Conservation (phyloP, 805 yeast species). For the Teunomyces funiuensis region DNA sequence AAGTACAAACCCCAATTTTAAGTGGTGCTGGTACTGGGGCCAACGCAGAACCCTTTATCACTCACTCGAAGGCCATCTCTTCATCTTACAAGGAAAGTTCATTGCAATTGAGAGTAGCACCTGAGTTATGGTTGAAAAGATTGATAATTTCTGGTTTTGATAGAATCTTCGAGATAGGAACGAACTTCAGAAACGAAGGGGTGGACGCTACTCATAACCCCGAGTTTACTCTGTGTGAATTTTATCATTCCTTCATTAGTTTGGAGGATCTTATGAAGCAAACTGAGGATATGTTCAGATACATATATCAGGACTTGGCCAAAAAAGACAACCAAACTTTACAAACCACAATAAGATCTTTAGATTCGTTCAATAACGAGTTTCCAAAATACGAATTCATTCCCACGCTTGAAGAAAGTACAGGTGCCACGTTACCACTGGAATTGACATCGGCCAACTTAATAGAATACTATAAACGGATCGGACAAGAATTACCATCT, state of each 20-base stretch:
- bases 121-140: conserved; percentile 90
- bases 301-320: conserved; percentile 34
- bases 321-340: conserved; percentile 4
- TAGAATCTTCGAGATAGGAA: conserved; percentile 82
- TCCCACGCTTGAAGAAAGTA: conserved; percentile 53
- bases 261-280: conserved; percentile 64
- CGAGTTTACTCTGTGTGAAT: conserved; percentile 88
- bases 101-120: conserved; percentile 81
- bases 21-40: conserved; percentile 83
- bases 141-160: conserved; percentile 84
- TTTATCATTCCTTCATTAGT: conserved; percentile 71
- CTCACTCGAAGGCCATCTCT: conserved; percentile 43
- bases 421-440: conserved; percentile 52
- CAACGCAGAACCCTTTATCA: conserved; percentile 81
- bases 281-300: conserved; percentile 57
- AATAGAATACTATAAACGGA: conserved; percentile 34
- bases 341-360: conserved; percentile 20
- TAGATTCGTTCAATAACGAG: conserved; percentile 9
- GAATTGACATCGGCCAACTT: conserved; percentile 42
- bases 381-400: conserved; percentile 59
- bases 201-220: conserved; percentile 92
- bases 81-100: conserved; percentile 18
- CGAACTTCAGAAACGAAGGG: conserved; percentile 88
- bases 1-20: conserved; percentile 87
- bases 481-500: conserved; percentile 29